A percentile compares a stretch with the other conserved stretches of the same genome.
phyloP scores from a whole-genome alignment of 495 filamentous ascomycete species.

The Penicillium longicatenatum region DNA sequence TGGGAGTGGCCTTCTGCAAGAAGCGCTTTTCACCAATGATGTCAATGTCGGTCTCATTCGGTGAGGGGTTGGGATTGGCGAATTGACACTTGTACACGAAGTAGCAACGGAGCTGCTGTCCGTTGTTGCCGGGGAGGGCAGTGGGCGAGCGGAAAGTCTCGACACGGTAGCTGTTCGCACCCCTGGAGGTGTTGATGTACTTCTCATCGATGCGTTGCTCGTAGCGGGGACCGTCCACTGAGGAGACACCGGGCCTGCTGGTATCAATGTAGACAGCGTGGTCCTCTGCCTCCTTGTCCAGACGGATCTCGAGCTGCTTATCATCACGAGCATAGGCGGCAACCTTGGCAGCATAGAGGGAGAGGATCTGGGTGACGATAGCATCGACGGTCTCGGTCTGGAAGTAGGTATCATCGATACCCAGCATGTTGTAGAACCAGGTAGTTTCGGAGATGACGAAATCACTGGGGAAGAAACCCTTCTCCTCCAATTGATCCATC shows the following conservation, averaged over 20 bases:
- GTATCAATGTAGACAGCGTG: constrained; percentile 99
- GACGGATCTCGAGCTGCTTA: constrained; percentile 86
- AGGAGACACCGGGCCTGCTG: constrained; percentile 79
- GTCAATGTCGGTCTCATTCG: constrained; percentile 84
- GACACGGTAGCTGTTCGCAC: constrained; percentile 77
- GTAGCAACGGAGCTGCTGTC: constrained; percentile 90
- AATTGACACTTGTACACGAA: constrained; percentile 98
- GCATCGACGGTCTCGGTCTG: constrained; percentile 84
- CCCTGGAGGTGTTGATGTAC: constrained; percentile 76
- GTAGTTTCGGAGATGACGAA: constrained; percentile 82
- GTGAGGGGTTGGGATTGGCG: constrained; percentile 66
- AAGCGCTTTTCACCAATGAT: constrained; percentile 93
- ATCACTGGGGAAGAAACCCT: constrained; percentile 81
- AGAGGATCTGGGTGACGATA: constrained; percentile 91
- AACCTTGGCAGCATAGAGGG: constrained; percentile 95
- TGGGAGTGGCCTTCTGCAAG: constrained; percentile 90
- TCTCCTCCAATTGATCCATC: constrained; percentile 72
- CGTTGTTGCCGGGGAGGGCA: constrained; percentile 67
- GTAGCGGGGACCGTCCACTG: constrained; percentile 77
- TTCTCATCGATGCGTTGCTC: constrained; percentile 93
- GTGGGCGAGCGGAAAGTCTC: constrained; percentile 91
- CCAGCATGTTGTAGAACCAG: constrained; percentile 97
- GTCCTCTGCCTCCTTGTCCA: constrained; percentile 93
- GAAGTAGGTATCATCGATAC: constrained; percentile 99
- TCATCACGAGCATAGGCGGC: constrained; percentile 93